A percentile compares a stretch with the other conserved stretches of the same genome.
Evolutionary conservation across 129 eudicot species (phyloP).

Genomic region (Oenanthe sinensis): DNA sequence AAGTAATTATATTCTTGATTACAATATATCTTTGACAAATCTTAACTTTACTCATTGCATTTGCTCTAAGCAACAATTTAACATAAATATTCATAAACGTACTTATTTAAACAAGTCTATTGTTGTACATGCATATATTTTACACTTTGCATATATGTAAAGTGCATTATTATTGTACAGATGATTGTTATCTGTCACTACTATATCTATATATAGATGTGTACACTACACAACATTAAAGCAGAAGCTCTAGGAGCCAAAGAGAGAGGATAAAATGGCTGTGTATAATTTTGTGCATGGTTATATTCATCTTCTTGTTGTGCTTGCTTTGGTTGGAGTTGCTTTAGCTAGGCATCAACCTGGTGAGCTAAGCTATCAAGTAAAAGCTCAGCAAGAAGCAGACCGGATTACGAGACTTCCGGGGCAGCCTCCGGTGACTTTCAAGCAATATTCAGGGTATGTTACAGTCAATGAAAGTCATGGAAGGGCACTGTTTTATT

Average conservation of each 20-base stretch:
- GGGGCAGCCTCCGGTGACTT: conserved; percentile 64
- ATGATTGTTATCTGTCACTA: conserved; percentile 22
- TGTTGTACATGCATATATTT: background rate
- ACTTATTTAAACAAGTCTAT: background rate
- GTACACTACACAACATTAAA: background rate
- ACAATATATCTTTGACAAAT: background rate
- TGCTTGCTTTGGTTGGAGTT: conserved; percentile 14
- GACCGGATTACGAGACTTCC: conserved; percentile 61
- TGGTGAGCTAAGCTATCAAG: conserved; percentile 1
- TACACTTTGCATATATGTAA: background rate
- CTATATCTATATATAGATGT: conserved; percentile 6
- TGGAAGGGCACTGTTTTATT: conserved; percentile 93
- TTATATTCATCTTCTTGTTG: conserved; percentile 9
- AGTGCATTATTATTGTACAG: conserved; percentile 16
- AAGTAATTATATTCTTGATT: background rate
- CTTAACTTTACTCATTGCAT: background rate
- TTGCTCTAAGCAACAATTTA: conserved; percentile 4
- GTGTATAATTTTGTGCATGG: conserved; percentile 9
- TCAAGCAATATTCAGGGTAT: conserved; percentile 79
- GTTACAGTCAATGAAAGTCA: conserved; percentile 75
- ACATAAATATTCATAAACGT: background rate
- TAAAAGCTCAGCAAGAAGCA: conserved; percentile 31
- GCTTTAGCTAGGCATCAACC: conserved; percentile 21
- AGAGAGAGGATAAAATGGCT: conserved; percentile 12
- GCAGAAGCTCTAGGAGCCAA: background rate